Evolutionary conservation across 2,329 filamentous ascomycete genomes (phyloP), one percentile per base, ranked within the genome.

Genomic region (Colletotrichum nymphaeae): DNA sequence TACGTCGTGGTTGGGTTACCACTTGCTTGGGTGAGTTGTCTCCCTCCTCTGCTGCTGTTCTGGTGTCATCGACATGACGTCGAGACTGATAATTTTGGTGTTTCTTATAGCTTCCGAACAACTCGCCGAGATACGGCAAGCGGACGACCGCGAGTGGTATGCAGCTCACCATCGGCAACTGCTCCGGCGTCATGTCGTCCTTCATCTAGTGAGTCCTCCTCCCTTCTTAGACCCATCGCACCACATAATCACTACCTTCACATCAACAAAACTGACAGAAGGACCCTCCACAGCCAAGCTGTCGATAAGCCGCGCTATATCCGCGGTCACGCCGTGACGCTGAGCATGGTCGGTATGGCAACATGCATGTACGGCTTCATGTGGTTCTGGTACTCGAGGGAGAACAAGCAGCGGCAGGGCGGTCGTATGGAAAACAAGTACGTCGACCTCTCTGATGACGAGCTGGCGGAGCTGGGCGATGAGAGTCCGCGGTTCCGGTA

Each of bases 91-190:
- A 32, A 11, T 26, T 26, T 0, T 12, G 11, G 32, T 1, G 8
- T 12, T 14, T 35, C 4, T 19, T 5, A 14, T 62, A 84, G 82
- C 77, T 92, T 52, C 88, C 92, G 0, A 73, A 73, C 22, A 95
- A 95, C 73, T 88, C 89, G 19, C 93, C 94, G 1, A 86, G 93
- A 8, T 95, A 95, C 76, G 93, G 93, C 11, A 95, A 95, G 81
- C 86, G 93, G 37, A 93, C 93, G 0, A 93, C 92, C 0, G 92
- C 92, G 0, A 93, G 90, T 1, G 93, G 92, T 0, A 79, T 95
- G 79, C 93, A 95, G 79, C 84, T 95, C 46, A 93, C 90, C 0
- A 87, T 92, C 65, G 93, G 93, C 2, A 95, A 95, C 75, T 86
- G 87, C 19, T 88, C 91, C 12, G 93, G 93, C 2, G 92, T 95